Evolutionary conservation across 2,329 filamentous ascomycete species (phyloP), one percentile per base, ranked within the genome.

Genomic region (Phialophora expanda): DNA sequence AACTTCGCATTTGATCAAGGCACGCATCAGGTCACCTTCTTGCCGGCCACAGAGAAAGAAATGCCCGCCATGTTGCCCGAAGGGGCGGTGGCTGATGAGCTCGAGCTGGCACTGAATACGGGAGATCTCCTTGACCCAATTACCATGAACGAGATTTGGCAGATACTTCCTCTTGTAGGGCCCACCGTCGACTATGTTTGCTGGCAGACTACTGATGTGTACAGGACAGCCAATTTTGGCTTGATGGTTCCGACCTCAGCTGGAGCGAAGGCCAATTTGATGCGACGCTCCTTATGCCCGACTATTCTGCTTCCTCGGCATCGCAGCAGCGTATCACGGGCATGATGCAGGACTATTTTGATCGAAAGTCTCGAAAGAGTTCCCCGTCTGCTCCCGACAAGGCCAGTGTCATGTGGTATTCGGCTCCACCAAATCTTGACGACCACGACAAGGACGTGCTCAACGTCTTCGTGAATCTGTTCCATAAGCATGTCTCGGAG

Each of bases 261-360:
- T 61, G 56, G 61, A 61, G 26, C 44, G 65, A 61, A 30, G 30
- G 26, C 12, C 41, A 55, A 17, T 61, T 66, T 17, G 56, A 67
- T 46, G 51, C 65, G 22, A 61, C 59, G 22, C 53, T 56, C 8
- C 56, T 55, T 1, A 38, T 67, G 51, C 44, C 54, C 5, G 53
- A 67, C 24, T 51, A 66, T 64, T 56, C 54, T n/a, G 28, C 58
- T 14, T 56, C 65, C n/a, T 64, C 61, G 17, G 28, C 26, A 17
- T 55, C 65, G 3, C 63, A 64, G 51, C 56, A 67, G 24, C 59
- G 51, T 20, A 41, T 67, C 38, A 61, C 62, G 5, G 56, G 55
- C 9, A 54, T 53, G 54, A 67, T 67, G 65, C 65, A 67, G 54
- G 65, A 67, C 34, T 64, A 67, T 50, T 67, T 67, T 26, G 65